These are phyloP conservation scores for Trifolium pratense DNA, from an alignment of 306 rosid genomes.

Conservation along the genomic window DNA sequence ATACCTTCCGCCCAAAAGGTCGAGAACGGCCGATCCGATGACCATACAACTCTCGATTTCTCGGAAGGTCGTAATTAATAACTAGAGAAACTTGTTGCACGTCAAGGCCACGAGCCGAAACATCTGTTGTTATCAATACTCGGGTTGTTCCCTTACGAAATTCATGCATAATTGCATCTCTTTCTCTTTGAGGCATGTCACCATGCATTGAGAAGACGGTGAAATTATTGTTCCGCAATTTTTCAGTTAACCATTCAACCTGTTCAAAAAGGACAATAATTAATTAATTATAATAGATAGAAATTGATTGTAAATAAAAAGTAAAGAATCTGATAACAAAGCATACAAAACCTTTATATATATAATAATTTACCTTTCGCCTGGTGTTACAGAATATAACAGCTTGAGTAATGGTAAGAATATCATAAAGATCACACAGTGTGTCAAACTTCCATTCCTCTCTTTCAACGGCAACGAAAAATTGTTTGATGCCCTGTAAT, in stretches of 20 bases:
- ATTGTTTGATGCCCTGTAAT: conserved; percentile 99
- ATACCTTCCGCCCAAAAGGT: conserved; percentile 98
- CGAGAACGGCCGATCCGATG: conserved; percentile 98
- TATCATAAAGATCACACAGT: conserved; percentile 93
- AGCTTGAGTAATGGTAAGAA: conserved; percentile 92
- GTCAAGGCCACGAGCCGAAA: conserved; percentile 98
- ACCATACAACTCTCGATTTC: conserved; percentile 93
- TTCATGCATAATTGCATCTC: conserved; percentile 97
- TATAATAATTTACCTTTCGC: conserved; percentile 92
- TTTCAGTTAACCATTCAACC: conserved; percentile 97
- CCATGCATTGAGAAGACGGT: conserved; percentile 97
- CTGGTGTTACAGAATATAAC: conserved; percentile 97
- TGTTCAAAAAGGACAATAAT: conserved; percentile 34
- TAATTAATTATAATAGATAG: no score
- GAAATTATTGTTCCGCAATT: conserved; percentile 91
- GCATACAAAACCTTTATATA: no score
- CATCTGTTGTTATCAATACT: conserved; percentile 93
- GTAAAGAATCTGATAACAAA: no score
- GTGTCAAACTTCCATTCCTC: conserved; percentile 99
- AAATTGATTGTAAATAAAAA: no score
- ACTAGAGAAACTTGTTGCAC: conserved; percentile 98
- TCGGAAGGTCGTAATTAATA: conserved; percentile 93
- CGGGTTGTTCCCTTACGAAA: conserved; percentile 89
- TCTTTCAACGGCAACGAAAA: conserved; percentile 89
- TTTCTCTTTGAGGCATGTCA: conserved; percentile 97